Evolutionary conservation across 768 basidiomycete species (phyloP), one percentile per base, ranked within the genome.

Genomic region (Auricularia cornea): DNA sequence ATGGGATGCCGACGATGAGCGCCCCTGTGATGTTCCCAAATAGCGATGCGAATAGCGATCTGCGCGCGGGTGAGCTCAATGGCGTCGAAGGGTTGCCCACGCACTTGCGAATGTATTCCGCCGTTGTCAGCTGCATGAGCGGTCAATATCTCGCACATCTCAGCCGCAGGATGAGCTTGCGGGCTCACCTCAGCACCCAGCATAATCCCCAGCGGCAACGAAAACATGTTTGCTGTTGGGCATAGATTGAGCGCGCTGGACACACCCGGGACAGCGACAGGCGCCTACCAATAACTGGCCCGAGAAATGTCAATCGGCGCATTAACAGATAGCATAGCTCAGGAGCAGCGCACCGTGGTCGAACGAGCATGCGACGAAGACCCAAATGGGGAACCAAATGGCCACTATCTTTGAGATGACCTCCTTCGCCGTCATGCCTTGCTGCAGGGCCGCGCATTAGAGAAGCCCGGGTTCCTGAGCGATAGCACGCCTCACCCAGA

Each of bases 311-410:
- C 54, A 26, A 26, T 38, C 35, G 35, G 35, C 8, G 35, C 35
- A 18, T 48, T 12, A 20, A 20, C 20, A 6, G 44, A 20, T 8
- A 23, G n/a, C n/a, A 23, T 20, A 20, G 44, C 44, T 3, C 38
- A 23, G 29, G 48, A 20, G 16, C 26, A 62, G 66, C 78, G 62
- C 70, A 83, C 88, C 85, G 76, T 90, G 88, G 68, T 90, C 88
- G 66, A 79, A 88, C 14, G 82, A 81, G 66, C 85, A 86, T 0
- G 89, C 79, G 5, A 90, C 88, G 70, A 89, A 90, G 28, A 86
- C 86, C 86, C 86, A 89, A 64, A 89, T 88, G 5, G 88, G 88
- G 62, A 89, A 81, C 88, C 88, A 89, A 59, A 82, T 78, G 0
- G 84, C 82, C 63, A 84, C 33, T 64, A 83, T 83, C 79, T 90